phyloP scores from a whole-genome alignment of 2,329 filamentous ascomycete species.

The Aspergillus tanneri region DNA sequence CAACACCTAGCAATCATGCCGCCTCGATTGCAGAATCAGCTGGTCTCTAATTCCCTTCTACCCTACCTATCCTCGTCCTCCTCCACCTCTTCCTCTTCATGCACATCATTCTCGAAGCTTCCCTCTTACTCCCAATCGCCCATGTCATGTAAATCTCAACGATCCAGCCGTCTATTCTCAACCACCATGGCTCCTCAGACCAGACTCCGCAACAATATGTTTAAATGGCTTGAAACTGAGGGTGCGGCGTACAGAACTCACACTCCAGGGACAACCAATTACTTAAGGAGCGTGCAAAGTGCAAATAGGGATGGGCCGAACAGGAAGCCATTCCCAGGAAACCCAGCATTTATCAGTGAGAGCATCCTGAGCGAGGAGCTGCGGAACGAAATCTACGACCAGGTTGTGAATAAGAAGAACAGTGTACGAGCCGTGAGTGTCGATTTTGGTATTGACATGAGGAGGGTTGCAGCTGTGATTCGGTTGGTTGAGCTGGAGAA shows the following conservation, averaged over 20 bases:
- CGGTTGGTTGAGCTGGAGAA: slow-evolving; percentile 83
- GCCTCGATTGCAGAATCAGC: slow-evolving; percentile 40
- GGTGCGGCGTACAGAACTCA: slow-evolving; percentile 34
- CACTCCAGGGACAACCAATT: slow-evolving; percentile 34
- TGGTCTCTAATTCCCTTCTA: slow-evolving; percentile 35
- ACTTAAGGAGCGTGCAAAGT: slow-evolving; percentile 22
- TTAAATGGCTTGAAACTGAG: slow-evolving; percentile 55
- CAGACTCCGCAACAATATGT: slow-evolving; percentile 56
- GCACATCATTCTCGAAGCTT: slow-evolving; percentile 11
- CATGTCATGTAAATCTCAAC: no score
- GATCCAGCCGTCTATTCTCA: slow-evolving; percentile 33
- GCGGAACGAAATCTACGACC: slow-evolving; percentile 69
- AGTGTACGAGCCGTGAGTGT: slow-evolving; percentile 75
- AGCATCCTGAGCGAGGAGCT: slow-evolving; percentile 71
- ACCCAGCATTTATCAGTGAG: slow-evolving; percentile 68
- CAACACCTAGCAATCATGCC: slow-evolving; percentile 31
- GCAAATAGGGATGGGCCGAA: not conserved
- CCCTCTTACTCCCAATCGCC: slow-evolving; percentile 16
- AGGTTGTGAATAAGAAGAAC: slow-evolving; percentile 64
- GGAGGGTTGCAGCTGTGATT: slow-evolving; percentile 80
- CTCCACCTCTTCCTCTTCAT: slow-evolving; percentile 23
- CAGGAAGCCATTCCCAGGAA: slow-evolving; percentile 69
- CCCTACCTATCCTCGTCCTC: slow-evolving; percentile 33
- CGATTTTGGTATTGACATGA: slow-evolving; percentile 74
- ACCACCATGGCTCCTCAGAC: slow-evolving; percentile 43